Conservation (phyloP, 345 rosid genomes). For the Alliaria petiolata region DNA sequence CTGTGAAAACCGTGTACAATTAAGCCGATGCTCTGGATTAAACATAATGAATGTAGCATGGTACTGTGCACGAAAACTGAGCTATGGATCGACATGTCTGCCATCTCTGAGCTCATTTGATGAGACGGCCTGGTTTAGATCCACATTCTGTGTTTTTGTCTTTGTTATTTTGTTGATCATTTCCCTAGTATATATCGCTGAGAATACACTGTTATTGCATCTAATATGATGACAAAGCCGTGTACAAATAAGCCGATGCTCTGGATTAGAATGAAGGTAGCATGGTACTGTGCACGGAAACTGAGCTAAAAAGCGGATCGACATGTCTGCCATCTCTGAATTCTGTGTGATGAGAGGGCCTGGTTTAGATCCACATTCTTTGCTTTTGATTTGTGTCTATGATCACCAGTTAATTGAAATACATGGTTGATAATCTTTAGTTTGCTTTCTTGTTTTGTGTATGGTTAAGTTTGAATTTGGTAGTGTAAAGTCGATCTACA, state of each 20-base stretch:
- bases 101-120: conserved; percentile 14
- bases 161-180: background rate
- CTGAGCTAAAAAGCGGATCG: conserved; percentile 6
- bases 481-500: background rate
- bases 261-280: conserved; percentile 47
- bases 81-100: conserved; percentile 23
- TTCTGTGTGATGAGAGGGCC: conserved; percentile 11
- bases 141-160: background rate
- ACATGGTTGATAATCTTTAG: background rate
- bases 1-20: background rate
- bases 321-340: conserved; percentile 28
- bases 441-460: too few species aligned
- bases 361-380: conserved; percentile 34
- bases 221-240: background rate
- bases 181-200: background rate
- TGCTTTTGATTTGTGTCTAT: background rate
- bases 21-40: conserved; percentile 59
- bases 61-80: conserved; percentile 46
- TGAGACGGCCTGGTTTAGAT: conserved; percentile 34
- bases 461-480: background rate
- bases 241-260: conserved; percentile 52
- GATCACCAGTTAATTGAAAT: background rate
- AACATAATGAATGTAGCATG: conserved; percentile 47
- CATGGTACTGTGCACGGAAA: conserved; percentile 58
- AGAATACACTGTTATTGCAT: background rate